These are phyloP conservation scores for Ophiocordyceps camponoti-leonardi DNA, from an alignment of 2,329 filamentous ascomycete genomes.

Conservation along the genomic window DNA sequence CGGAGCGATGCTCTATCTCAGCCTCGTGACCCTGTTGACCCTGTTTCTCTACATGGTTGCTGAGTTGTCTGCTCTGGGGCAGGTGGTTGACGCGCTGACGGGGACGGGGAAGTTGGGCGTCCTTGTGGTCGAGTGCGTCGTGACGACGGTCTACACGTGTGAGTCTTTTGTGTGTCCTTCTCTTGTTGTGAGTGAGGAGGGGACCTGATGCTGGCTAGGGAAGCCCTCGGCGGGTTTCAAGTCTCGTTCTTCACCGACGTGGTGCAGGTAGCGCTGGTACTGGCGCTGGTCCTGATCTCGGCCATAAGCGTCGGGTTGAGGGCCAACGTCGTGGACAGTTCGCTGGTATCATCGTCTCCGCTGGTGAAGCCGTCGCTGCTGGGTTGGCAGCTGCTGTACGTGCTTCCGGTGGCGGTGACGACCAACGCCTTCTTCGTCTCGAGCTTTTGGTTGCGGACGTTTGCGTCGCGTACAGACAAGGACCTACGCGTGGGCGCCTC, in stretches of 20 bases:
- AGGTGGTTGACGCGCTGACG: constrained; percentile 59
- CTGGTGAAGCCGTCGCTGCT: constrained; percentile 52
- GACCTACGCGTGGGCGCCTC: constrained; percentile 60
- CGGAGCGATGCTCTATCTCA: constrained; percentile 54
- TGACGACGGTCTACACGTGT: constrained; percentile 78
- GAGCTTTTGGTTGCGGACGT: constrained; percentile 71
- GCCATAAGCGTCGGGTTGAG: constrained; percentile 63
- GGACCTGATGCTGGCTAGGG: not conserved
- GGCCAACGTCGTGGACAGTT: constrained; percentile 47
- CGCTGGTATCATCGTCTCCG: constrained; percentile 49
- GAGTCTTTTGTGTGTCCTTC: constrained; percentile 2
- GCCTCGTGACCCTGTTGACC: constrained; percentile 61
- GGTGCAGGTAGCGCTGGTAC: constrained; percentile 63
- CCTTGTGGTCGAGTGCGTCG: constrained; percentile 58
- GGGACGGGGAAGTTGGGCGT: constrained; percentile 58
- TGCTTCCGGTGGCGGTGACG: constrained; percentile 61
- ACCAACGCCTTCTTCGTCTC: constrained; percentile 82
- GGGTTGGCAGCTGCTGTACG: constrained; percentile 76
- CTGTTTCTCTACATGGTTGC: constrained; percentile 79
- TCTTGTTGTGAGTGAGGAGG: not conserved
- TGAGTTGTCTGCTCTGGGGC: constrained; percentile 65
- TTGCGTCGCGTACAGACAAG: constrained; percentile 61
- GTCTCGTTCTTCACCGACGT: constrained; percentile 77
- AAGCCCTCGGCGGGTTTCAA: constrained; percentile 64
- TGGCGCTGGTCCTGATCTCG: constrained; percentile 57